Conservation (phyloP, 163 green algal species). For the Trebouxia gelatinosa region DNA sequence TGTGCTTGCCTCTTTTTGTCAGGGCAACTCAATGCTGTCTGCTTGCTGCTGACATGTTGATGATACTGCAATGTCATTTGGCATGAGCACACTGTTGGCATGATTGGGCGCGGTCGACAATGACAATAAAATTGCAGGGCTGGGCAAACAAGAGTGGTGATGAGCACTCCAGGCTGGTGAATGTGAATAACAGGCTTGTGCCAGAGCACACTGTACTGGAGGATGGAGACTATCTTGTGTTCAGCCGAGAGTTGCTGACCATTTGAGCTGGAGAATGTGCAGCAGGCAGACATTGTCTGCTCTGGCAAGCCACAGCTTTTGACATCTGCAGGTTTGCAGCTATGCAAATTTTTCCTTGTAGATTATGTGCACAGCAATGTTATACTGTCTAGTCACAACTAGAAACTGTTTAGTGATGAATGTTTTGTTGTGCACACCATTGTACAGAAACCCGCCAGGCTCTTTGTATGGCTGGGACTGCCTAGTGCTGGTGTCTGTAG, state of each 20-base stretch:
- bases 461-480: too few species aligned
- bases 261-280: slow-evolving; percentile 47
- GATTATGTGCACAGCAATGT: background rate
- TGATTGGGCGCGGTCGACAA: background rate
- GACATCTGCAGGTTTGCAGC: background rate
- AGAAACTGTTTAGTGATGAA: too few species aligned
- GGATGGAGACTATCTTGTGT: slow-evolving; percentile 81
- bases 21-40: background rate
- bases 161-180: slow-evolving; percentile 52
- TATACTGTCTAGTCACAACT: too few species aligned
- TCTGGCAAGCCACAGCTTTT: background rate
- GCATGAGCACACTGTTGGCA: background rate
- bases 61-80: background rate
- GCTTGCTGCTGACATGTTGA: background rate
- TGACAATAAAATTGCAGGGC: slow-evolving; percentile 30
- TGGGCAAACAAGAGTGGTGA: background rate
- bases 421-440: too few species aligned
- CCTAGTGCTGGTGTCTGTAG: too few species aligned
- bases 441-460: too few species aligned
- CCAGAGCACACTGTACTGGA: slow-evolving; percentile 62
- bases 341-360: background rate
- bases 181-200: slow-evolving; percentile 86
- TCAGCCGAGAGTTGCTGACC: slow-evolving; percentile 62
- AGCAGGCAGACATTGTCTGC: background rate
- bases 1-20: too few species aligned